phyloP scores from a whole-genome alignment of 331 rosid species.

The Ulmus americana region DNA sequence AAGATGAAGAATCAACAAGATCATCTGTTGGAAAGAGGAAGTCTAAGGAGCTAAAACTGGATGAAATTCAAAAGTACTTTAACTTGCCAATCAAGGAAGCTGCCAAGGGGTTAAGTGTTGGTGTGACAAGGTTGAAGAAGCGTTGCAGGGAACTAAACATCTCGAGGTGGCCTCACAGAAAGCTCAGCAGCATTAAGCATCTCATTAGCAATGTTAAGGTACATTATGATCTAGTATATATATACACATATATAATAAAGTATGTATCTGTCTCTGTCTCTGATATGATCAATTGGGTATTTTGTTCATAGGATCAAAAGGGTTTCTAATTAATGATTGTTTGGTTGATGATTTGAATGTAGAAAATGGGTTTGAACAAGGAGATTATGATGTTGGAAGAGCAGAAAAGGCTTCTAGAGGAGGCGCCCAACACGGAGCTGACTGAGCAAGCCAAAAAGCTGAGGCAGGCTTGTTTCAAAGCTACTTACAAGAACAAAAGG shows the following conservation, averaged over 20 bases:
- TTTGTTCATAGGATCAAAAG: no score
- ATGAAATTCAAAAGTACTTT: slow-evolving; percentile 48
- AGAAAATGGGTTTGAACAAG: slow-evolving; percentile 57
- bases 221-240: not conserved
- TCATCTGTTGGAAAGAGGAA: slow-evolving; percentile 3
- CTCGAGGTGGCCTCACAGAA: slow-evolving; percentile 81
- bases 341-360: slow-evolving; percentile 10
- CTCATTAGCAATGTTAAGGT: slow-evolving; percentile 69
- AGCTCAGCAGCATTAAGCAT: slow-evolving; percentile 61
- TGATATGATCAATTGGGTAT: no score
- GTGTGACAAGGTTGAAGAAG: slow-evolving; percentile 61
- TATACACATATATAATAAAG: no score
- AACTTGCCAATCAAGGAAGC: slow-evolving; percentile 54
- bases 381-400: slow-evolving; percentile 57
- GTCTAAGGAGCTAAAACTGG: slow-evolving; percentile 24
- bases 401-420: slow-evolving; percentile 39
- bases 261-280: no score
- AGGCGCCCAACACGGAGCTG: slow-evolving; percentile 46
- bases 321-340: not conserved
- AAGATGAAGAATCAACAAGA: slow-evolving; percentile 10
- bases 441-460: slow-evolving; percentile 54
- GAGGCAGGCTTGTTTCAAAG: slow-evolving; percentile 70
- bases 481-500: slow-evolving; percentile 55
- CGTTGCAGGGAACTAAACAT: slow-evolving; percentile 73
- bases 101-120: slow-evolving; percentile 64